A percentile compares a stretch with the other conserved stretches of the same genome.
phyloP scores from a whole-genome alignment of 805 yeast species.

The Candida sonorensis region DNA sequence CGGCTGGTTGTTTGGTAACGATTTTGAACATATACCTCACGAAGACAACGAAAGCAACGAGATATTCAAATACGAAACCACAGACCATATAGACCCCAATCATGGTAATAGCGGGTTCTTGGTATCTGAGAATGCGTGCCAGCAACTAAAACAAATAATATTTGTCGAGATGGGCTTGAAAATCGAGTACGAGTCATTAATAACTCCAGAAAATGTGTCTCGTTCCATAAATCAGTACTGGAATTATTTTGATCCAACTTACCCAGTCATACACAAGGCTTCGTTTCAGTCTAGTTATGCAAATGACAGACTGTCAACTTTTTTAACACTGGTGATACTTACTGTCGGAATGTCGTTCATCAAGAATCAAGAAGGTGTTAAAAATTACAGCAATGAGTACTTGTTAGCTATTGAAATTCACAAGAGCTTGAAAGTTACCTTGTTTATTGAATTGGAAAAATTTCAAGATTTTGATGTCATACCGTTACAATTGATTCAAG shows the following conservation, averaged over 20 bases:
- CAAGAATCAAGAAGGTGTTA: constrained; percentile 6
- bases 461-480: constrained; percentile 10
- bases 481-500: constrained; percentile 19
- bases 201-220: constrained; percentile 6
- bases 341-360: constrained; percentile 19
- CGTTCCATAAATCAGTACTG: constrained; percentile 27
- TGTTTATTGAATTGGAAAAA: constrained; percentile 9
- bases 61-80: background rate
- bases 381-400: constrained; percentile 3
- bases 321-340: constrained; percentile 13
- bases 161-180: constrained; percentile 2
- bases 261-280: constrained; percentile 34
- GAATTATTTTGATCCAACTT: constrained; percentile 29
- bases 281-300: constrained; percentile 17
- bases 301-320: constrained; percentile 4
- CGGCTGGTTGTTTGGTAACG: constrained; percentile 21
- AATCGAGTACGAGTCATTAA: constrained; percentile 1
- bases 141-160: constrained; percentile 1
- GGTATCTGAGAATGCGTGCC: background rate
- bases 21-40: constrained; percentile 1
- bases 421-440: constrained; percentile 10
- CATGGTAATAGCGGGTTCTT: constrained; percentile 1
- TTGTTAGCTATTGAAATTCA: constrained; percentile 15
- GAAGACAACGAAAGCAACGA: background rate
- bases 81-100: constrained; percentile 1